Evolutionary conservation across 176 grass and related monocot species (phyloP).

Genomic region (Areca catechu): DNA sequence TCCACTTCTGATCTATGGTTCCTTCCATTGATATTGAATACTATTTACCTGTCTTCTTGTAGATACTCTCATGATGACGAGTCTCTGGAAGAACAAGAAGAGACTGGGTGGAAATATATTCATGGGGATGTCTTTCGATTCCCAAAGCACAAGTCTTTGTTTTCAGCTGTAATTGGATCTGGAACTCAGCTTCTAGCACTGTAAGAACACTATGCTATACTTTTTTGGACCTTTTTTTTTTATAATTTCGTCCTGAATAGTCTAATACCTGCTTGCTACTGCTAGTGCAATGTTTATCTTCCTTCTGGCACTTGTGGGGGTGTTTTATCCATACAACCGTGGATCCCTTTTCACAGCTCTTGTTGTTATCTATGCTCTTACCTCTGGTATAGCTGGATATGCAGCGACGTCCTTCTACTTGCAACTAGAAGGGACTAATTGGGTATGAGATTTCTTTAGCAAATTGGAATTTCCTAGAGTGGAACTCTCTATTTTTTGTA

Average conservation of each 20-base stretch:
- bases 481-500: background rate
- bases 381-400: constrained; percentile 90
- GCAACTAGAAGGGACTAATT: constrained; percentile 85
- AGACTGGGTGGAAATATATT: constrained; percentile 97
- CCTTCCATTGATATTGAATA: background rate
- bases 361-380: constrained; percentile 88
- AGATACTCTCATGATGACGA: constrained; percentile 90
- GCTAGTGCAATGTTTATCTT: constrained; percentile 83
- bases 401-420: constrained; percentile 81
- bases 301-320: constrained; percentile 73
- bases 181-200: constrained; percentile 93
- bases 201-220: constrained; percentile 31
- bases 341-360: constrained; percentile 96
- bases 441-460: constrained; percentile 34
- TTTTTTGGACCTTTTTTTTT: background rate
- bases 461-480: background rate
- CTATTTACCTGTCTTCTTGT: background rate
- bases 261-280: constrained; percentile 18
- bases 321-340: constrained; percentile 92
- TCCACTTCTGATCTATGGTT: background rate
- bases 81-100: constrained; percentile 78
- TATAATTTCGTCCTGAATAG: background rate
- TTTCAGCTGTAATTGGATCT: constrained; percentile 77
- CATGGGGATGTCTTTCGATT: constrained; percentile 80
- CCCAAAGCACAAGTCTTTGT: constrained; percentile 63